phyloP scores from a whole-genome alignment of 208 protist genomes.

The Leishmania martiniquensis region DNA sequence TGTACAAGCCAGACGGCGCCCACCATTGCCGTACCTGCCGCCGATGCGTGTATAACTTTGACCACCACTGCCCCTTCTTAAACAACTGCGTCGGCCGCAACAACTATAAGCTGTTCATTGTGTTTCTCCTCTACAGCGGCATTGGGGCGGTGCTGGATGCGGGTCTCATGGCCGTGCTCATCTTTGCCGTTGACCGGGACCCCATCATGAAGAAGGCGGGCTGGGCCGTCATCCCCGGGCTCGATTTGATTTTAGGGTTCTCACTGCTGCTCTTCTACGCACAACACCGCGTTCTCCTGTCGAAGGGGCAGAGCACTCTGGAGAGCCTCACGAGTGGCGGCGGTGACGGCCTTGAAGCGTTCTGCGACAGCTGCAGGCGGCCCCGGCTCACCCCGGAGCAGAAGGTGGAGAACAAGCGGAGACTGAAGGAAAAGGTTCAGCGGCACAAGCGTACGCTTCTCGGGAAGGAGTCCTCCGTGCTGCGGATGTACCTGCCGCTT shows the following conservation, averaged over 20 bases:
- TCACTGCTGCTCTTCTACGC: conserved; percentile 36
- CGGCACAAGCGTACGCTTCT: conserved; percentile 31
- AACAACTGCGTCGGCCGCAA: conserved; percentile 92
- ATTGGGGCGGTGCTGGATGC: conserved; percentile 30
- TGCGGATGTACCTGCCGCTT: conserved; percentile 35
- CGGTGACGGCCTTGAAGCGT: neutral
- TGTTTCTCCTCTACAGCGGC: conserved; percentile 72
- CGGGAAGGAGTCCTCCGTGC: conserved; percentile 44
- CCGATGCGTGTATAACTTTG: conserved; percentile 82
- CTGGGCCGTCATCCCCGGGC: conserved; percentile 35
- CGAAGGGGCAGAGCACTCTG: conserved; percentile 49
- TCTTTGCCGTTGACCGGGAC: conserved; percentile 47
- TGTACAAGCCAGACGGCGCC: conserved; percentile 80
- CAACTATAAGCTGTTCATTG: conserved; percentile 88
- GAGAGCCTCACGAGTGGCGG: conserved; percentile 34
- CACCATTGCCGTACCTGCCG: conserved; percentile 82
- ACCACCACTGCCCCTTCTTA: conserved; percentile 93
- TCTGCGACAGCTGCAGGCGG: neutral
- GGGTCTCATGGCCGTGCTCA: conserved; percentile 32
- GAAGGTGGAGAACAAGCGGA: conserved; percentile 8
- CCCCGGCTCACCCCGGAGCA: conserved; percentile 18
- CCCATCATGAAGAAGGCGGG: conserved; percentile 15
- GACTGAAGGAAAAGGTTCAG: conserved; percentile 24
- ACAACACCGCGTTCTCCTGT: conserved; percentile 40
- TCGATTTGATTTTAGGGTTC: conserved; percentile 33